A percentile compares a stretch with the other conserved stretches of the same genome.
phyloP scores from a whole-genome alignment of 2,329 filamentous ascomycete species.

The Orbilia brochopaga region DNA sequence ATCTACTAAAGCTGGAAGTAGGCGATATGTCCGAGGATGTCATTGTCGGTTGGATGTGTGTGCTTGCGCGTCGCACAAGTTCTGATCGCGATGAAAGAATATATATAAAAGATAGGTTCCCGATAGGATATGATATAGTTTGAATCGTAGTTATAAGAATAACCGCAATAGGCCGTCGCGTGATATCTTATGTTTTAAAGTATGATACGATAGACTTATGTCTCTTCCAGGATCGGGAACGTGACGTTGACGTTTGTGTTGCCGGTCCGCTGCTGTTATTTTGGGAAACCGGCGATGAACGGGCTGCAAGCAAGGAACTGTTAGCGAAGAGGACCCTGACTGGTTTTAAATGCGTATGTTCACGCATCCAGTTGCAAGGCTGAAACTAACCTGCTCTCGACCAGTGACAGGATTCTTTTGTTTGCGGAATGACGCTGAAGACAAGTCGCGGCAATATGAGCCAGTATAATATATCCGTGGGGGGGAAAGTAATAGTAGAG shows the following conservation, averaged over 20 bases:
- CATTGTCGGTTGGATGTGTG: conserved; percentile 7
- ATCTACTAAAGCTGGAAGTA: conserved; percentile 28
- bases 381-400: neutral
- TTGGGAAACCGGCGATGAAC: conserved; percentile 6
- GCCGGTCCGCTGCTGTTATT: conserved; percentile 2
- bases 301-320: conserved; percentile 1
- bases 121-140: too few relatives aligned
- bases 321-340: conserved; percentile 31
- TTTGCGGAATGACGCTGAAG: too few relatives aligned
- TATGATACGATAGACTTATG: neutral
- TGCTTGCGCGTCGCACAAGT: neutral
- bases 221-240: neutral
- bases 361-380: neutral
- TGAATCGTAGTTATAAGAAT: too few relatives aligned
- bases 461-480: neutral
- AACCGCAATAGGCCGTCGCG: too few relatives aligned
- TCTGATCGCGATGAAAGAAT: neutral
- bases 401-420: neutral
- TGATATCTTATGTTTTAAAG: neutral
- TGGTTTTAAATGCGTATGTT: neutral
- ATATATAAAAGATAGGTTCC: too few relatives aligned
- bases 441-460: neutral
- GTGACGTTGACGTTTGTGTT: conserved; percentile 5
- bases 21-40: conserved; percentile 20
- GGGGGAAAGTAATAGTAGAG: neutral